phyloP scores from a whole-genome alignment of 306 rosid genomes.

The Lathyrus tuberosus region DNA sequence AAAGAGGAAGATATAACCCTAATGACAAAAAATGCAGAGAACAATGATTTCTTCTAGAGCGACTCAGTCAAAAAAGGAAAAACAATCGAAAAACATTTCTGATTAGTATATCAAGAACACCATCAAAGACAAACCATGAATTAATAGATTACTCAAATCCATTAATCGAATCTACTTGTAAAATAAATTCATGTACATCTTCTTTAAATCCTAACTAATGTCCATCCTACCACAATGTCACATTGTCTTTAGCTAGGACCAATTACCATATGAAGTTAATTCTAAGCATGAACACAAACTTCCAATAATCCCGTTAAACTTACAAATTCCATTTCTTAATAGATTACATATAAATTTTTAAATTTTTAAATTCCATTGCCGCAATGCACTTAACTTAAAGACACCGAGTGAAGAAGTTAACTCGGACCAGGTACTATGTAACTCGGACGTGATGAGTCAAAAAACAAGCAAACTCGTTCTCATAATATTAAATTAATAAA shows the following conservation, averaged over 20 bases:
- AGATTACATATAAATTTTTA: not conserved
- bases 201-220: no score
- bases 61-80: conserved; percentile 28
- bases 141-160: no score
- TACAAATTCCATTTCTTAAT: conserved; percentile 58
- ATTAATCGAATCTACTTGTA: no score
- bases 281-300: not conserved
- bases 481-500: not conserved
- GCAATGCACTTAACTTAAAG: conserved; percentile 8
- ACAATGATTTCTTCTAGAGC: conserved; percentile 9
- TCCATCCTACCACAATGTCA: no score
- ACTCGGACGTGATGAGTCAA: not conserved
- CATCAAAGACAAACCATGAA: no score
- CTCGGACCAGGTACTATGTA: not conserved
- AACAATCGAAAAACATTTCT: no score
- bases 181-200: no score
- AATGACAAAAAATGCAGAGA: conserved; percentile 36
- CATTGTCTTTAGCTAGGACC: conserved; percentile 30
- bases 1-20: conserved; percentile 38
- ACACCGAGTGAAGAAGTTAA: not conserved
- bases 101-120: no score
- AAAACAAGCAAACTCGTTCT: not conserved
- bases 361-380: not conserved
- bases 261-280: not conserved
- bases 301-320: conserved; percentile 45